Base-by-base conservation (phyloP, 352 stramenopile genomes). In the Phytophthora agathidicida region DNA sequence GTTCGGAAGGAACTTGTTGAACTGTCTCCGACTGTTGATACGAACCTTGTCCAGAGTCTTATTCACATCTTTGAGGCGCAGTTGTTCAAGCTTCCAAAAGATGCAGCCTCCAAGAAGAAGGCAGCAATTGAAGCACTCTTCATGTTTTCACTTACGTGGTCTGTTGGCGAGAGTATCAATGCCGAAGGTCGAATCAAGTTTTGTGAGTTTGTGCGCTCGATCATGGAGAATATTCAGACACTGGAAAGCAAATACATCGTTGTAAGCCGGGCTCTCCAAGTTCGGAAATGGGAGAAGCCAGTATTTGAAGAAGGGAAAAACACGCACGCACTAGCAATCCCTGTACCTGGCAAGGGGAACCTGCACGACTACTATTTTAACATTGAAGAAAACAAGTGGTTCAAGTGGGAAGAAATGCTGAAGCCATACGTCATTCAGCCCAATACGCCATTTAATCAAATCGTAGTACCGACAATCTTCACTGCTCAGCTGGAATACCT, bases 391-490 rank as follows among this genome's bases (percentile, higher is more conserved):
- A 76, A 66, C 60, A 96, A 97, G 48, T 98, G 93, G 92, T 52
- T 90, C n/a, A 83, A 80, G 17, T 98, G 93, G 93, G 83, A 96
- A 55, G 91, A 98, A 14, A 84, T 91, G 28, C 69, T 98, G 13
- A 80, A 83, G 3, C 61, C 92, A 26, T 96, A 96, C 47, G 68
- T 85, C 16, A 98, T 98, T 46, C 70, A 83, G 11, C 75, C 81
- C 17, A 91, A 86, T 38, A 93, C 87, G 3, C 83, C 85, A 19
- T 97, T 97, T 54, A 96, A 89, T 44, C 77, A 95, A 56, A 98
- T 98, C 55, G 90, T 98, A 11, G 93, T 98, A 19, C 93, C 94
- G 17, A 98, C 91, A 45, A 96, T 93, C 35, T 96, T 96, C 61
- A 98, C 93, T 4, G 88, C 89, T 13, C 92, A 98, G 45, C 71